A percentile compares a stretch with the other conserved stretches of the same genome.
Evolutionary conservation across 345 rosid species (phyloP).

Genomic region (Citrus glauca): DNA sequence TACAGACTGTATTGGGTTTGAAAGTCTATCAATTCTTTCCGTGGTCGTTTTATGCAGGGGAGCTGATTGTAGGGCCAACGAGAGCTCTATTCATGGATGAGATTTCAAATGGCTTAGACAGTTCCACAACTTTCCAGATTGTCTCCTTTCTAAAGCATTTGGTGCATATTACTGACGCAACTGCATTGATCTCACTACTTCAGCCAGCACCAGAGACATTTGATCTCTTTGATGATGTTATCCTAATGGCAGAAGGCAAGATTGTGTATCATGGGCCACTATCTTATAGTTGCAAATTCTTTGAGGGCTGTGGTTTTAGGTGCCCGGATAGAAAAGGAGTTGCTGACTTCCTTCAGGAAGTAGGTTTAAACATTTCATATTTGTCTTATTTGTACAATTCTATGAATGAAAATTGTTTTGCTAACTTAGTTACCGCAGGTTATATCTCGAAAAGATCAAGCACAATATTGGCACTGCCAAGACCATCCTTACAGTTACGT

Average conservation of each 20-base stretch:
- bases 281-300: conserved; percentile 27
- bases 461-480: conserved; percentile 35
- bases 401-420: neutral
- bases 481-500: conserved; percentile 26
- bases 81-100: conserved; percentile 52
- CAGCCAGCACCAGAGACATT: conserved; percentile 50
- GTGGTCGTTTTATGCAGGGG: conserved; percentile 25
- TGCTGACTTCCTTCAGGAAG: conserved; percentile 52
- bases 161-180: conserved; percentile 24
- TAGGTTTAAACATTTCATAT: neutral
- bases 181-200: conserved; percentile 30
- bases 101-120: conserved; percentile 50
- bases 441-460: conserved; percentile 45
- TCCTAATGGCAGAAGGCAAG: conserved; percentile 43
- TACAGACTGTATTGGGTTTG: neutral
- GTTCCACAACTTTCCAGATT: conserved; percentile 44
- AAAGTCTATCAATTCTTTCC: neutral
- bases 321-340: conserved; percentile 39
- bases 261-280: conserved; percentile 46
- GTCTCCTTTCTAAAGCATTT: conserved; percentile 43
- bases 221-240: conserved; percentile 44
- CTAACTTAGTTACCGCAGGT: conserved; percentile 25
- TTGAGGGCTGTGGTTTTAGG: conserved; percentile 26
- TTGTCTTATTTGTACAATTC: neutral
- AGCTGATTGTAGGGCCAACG: conserved; percentile 48